phyloP scores from a whole-genome alignment of 73 alveolate genomes.

The Paramecium caudatum region DNA sequence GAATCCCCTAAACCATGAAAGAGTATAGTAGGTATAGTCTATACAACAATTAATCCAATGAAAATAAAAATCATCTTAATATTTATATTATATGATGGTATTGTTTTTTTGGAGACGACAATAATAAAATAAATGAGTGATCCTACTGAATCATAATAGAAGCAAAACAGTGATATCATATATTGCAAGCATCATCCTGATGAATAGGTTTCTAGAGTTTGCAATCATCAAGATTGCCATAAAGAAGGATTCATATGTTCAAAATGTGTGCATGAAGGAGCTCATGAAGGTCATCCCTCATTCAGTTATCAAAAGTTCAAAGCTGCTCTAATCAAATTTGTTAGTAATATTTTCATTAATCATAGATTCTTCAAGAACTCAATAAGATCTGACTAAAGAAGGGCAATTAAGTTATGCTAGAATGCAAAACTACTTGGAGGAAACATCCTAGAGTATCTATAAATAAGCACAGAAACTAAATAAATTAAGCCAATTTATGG shows the following conservation, averaged over 20 bases:
- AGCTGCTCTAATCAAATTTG: conserved; percentile 22
- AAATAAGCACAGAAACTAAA: conserved; percentile 26
- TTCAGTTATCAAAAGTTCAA: not conserved
- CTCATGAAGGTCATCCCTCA: conserved; percentile 52
- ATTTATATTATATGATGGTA: too few species aligned
- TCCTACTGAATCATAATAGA: conserved; percentile 52
- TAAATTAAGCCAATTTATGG: conserved; percentile 43
- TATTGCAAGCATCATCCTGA: conserved; percentile 66
- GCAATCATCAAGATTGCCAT: conserved; percentile 49
- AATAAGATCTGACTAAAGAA: conserved; percentile 55
- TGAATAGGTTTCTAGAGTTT: conserved; percentile 24
- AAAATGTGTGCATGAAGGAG: conserved; percentile 55
- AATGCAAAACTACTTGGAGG: conserved; percentile 62
- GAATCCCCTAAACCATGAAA: conserved; percentile 60
- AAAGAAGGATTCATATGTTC: conserved; percentile 49
- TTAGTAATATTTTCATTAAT: conserved; percentile 19
- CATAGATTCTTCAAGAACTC: conserved; percentile 51
- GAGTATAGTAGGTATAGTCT: conserved; percentile 14
- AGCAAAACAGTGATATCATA: conserved; percentile 7
- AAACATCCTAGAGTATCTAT: conserved; percentile 44
- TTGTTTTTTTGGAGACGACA: too few species aligned
- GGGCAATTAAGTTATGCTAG: conserved; percentile 69
- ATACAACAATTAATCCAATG: too few species aligned
- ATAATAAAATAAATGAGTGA: too few species aligned
- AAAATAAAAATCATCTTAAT: too few species aligned